Evolutionary conservation across 805 yeast genomes (phyloP).

Genomic region (Jamesozyma jinghongensis): DNA sequence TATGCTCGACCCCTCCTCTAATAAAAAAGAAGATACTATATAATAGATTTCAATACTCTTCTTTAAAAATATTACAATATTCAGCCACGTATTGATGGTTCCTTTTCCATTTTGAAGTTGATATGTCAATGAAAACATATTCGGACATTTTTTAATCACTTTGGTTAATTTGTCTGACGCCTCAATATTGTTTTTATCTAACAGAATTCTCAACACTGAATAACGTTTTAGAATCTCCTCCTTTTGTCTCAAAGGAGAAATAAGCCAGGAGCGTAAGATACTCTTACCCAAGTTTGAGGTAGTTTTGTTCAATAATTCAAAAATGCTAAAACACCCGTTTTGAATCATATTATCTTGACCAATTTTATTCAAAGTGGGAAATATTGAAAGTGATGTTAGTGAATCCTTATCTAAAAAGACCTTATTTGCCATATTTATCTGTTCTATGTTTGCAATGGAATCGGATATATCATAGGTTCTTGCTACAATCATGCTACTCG

Average conservation of each 20-base stretch:
- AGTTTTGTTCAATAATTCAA: constrained; percentile 16
- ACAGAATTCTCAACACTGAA: constrained; percentile 22
- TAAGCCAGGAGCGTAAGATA: constrained; percentile 29
- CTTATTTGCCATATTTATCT: constrained; percentile 8
- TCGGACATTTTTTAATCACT: constrained; percentile 22
- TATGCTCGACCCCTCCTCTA: constrained; percentile 2
- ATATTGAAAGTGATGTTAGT: constrained; percentile 17
- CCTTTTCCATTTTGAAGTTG: constrained; percentile 24
- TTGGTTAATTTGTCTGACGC: constrained; percentile 15
- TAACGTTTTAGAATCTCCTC: constrained; percentile 26
- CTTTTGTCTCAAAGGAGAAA: constrained; percentile 28
- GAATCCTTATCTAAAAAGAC: constrained; percentile 23
- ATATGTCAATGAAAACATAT: constrained; percentile 20
- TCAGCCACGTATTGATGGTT: constrained; percentile 25
- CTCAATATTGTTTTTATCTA: constrained; percentile 13
- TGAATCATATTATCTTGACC: constrained; percentile 11
- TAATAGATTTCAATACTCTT: constrained; percentile 12
- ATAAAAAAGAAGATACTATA: constrained; percentile 7
- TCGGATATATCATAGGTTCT: background rate
- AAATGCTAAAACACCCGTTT: constrained; percentile 15
- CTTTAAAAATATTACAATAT: constrained; percentile 19
- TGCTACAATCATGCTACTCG: background rate
- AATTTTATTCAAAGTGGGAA: constrained; percentile 10
- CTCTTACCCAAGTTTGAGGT: constrained; percentile 26
- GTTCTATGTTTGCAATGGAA: background rate